Percentiles rank a stretch among this genome's conserved stretches.
phyloP scores from a whole-genome alignment of 1,284 basidiomycete species.

The Tylopilus sp. region DNA sequence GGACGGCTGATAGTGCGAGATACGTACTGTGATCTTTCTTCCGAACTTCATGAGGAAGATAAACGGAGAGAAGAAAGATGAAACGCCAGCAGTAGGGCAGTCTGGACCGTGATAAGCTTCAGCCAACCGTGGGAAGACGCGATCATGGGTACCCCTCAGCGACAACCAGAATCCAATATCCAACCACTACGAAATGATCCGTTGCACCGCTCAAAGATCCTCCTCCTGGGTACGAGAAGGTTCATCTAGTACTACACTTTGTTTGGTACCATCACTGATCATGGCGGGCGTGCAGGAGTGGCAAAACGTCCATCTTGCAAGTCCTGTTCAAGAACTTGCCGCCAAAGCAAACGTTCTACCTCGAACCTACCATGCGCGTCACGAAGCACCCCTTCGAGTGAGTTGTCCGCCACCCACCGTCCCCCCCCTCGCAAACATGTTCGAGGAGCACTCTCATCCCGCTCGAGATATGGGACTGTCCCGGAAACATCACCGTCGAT shows the following conservation, averaged over 20 bases:
- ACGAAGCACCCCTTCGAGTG: slow-evolving; percentile 79
- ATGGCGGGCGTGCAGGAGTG: slow-evolving; percentile 53
- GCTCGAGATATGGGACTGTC: slow-evolving; percentile 94
- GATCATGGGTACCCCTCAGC: slow-evolving; percentile 10
- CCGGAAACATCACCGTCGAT: slow-evolving; percentile 76
- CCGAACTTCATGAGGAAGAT: slow-evolving; percentile 76
- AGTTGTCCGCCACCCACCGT: slow-evolving; percentile 34
- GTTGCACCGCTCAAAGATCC: slow-evolving; percentile 57
- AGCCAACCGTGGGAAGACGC: slow-evolving; percentile 4
- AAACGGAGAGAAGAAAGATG: not conserved
- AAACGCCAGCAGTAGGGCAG: not conserved
- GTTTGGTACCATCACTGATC: slow-evolving; percentile 1
- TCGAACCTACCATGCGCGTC: slow-evolving; percentile 81
- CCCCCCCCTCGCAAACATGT: not conserved
- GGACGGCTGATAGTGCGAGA: not conserved
- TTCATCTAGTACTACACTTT: slow-evolving; percentile 30
- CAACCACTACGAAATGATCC: slow-evolving; percentile 18
- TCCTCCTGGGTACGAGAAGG: slow-evolving; percentile 78
- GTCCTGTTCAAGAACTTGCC: slow-evolving; percentile 84
- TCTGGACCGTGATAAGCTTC: not conserved
- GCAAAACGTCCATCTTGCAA: slow-evolving; percentile 89
- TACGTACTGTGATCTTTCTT: slow-evolving; percentile 76
- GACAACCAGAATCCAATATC: slow-evolving; percentile 12
- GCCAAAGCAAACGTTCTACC: slow-evolving; percentile 86
- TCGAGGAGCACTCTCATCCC: slow-evolving; percentile 77